These are phyloP conservation scores for Phytophthora sojae DNA, from an alignment of 352 stramenopile genomes.

Conservation along the genomic window DNA sequence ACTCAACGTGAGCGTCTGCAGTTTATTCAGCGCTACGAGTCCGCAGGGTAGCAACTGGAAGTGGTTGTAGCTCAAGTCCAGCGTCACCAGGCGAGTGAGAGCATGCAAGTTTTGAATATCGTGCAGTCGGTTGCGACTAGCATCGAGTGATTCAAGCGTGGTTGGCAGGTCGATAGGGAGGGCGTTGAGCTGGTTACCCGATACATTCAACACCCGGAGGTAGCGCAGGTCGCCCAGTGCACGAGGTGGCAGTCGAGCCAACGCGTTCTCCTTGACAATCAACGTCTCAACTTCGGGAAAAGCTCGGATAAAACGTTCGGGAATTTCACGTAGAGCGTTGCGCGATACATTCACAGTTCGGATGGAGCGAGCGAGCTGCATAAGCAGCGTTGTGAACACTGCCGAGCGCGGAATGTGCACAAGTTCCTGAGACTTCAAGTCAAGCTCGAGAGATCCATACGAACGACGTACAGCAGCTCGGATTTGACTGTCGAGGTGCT, in stretches of 20 bases:
- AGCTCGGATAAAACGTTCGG: constrained; percentile 50
- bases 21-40: constrained; percentile 47
- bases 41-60: constrained; percentile 64
- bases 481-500: constrained; percentile 32
- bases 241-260: constrained; percentile 48
- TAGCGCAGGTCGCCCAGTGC: constrained; percentile 40
- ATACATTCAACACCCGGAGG: constrained; percentile 53
- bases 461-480: constrained; percentile 51
- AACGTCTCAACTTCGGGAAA: constrained; percentile 65
- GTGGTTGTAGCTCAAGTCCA: constrained; percentile 76
- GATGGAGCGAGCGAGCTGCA: constrained; percentile 73
- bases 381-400: constrained; percentile 67
- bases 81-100: constrained; percentile 49
- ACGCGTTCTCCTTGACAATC: constrained; percentile 72
- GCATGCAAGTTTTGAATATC: constrained; percentile 57
- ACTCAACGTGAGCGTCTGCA: constrained; percentile 52
- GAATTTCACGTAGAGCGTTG: constrained; percentile 72
- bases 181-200: constrained; percentile 65
- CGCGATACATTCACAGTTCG: constrained; percentile 69
- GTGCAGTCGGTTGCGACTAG: constrained; percentile 63
- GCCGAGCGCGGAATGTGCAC: constrained; percentile 58
- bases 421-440: constrained; percentile 74
- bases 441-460: constrained; percentile 64
- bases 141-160: constrained; percentile 45
- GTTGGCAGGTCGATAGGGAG: constrained; percentile 52